Percentiles rank a stretch among this genome's conserved stretches.
Evolutionary conservation across 2,329 filamentous ascomycete genomes (phyloP).

Genomic region (Ascocoryne sarcoides): DNA sequence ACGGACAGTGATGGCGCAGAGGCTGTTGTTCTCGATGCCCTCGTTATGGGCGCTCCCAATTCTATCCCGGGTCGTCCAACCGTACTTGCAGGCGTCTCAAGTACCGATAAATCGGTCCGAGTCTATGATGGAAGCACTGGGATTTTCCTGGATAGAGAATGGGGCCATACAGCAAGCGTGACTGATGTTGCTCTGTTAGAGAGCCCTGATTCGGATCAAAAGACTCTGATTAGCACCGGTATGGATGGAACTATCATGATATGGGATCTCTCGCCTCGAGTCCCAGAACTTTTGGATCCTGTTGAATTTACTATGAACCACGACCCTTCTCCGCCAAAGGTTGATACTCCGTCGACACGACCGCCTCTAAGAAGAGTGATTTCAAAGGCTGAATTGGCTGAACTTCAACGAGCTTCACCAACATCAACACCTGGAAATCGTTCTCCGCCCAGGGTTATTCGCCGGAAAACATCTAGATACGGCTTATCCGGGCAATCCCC

Average conservation of each 20-base stretch:
- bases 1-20: conserved; percentile 73
- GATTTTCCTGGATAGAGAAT: conserved; percentile 74
- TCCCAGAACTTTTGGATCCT: conserved; percentile 15
- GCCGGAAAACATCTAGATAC: conserved; percentile 44
- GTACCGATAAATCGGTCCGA: conserved; percentile 90
- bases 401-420: conserved; percentile 54
- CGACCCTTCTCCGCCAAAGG: conserved; percentile 29
- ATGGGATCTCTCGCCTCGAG: conserved; percentile 37
- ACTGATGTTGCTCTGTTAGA: conserved; percentile 72
- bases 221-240: conserved; percentile 63
- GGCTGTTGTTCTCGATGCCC: conserved; percentile 71
- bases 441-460: conserved; percentile 47
- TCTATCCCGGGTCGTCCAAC: conserved; percentile 44
- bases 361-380: conserved; percentile 78
- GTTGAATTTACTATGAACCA: conserved; percentile 9
- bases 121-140: conserved; percentile 77
- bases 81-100: conserved; percentile 78
- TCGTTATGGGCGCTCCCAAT: conserved; percentile 55
- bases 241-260: conserved; percentile 79
- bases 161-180: conserved; percentile 91
- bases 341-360: conserved; percentile 45
- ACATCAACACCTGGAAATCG: conserved; percentile 35
- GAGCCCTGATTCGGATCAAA: conserved; percentile 40
- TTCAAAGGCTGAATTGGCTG: conserved; percentile 77
- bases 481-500: conserved; percentile 43